These are phyloP conservation scores for Talaromyces atroroseus DNA, from an alignment of 2,329 filamentous ascomycete species.

Conservation along the genomic window DNA sequence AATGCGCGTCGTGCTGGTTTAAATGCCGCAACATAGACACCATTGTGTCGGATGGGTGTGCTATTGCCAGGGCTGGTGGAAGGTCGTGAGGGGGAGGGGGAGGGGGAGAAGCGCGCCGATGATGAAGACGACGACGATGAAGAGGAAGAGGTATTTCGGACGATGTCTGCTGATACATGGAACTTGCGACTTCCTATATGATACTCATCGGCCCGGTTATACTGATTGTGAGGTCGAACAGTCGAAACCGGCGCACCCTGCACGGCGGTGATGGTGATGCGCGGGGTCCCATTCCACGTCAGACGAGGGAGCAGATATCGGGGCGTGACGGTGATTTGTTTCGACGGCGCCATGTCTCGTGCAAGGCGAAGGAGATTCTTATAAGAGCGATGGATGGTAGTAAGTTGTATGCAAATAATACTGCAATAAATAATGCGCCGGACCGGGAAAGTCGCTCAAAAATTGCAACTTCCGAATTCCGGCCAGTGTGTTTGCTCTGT, in stretches of 20 bases:
- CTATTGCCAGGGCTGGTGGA: conserved; percentile 17
- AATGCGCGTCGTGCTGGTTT: conserved; percentile 45
- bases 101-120: conserved; percentile 1
- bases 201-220: conserved; percentile 17
- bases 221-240: conserved; percentile 17
- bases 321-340: conserved; percentile 39
- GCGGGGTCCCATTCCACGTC: conserved; percentile 36
- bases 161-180: conserved; percentile 13
- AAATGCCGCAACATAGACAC: conserved; percentile 43
- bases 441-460: background rate
- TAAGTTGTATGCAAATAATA: background rate
- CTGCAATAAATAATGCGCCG: background rate
- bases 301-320: conserved; percentile 39
- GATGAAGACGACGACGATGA: conserved; percentile 11
- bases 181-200: conserved; percentile 20
- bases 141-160: conserved; percentile 11
- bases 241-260: conserved; percentile 23
- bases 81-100: conserved; percentile 16
- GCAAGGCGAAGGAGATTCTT: background rate
- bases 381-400: no score
- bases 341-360: conserved; percentile 35
- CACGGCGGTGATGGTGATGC: conserved; percentile 25
- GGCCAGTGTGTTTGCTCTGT: background rate
- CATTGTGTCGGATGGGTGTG: conserved; percentile 41
- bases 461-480: background rate